Conservation (phyloP, 495 filamentous ascomycete species). For the Daldinia caldariorum region DNA sequence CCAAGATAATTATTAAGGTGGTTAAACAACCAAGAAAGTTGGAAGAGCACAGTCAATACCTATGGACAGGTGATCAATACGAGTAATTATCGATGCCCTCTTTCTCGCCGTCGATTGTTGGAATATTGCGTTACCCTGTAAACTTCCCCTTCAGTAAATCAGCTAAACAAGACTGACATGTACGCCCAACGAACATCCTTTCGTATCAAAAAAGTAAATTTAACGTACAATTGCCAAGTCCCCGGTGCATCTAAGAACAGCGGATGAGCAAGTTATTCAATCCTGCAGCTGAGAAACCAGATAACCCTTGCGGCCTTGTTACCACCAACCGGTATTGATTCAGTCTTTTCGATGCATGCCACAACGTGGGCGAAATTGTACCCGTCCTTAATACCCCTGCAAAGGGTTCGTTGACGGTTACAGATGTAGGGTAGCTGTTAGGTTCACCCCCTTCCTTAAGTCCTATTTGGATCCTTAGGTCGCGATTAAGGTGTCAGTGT, state of each 20-base stretch:
- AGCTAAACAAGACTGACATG: not conserved
- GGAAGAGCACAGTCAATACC: too few species aligned
- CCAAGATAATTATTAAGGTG: too few species aligned
- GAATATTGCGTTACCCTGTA: not conserved
- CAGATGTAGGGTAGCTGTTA: conserved; percentile 12
- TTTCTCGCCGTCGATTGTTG: not conserved
- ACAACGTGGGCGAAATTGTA: conserved; percentile 16
- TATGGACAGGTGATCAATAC: not conserved
- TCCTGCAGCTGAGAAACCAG: not conserved
- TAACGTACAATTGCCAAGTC: not conserved
- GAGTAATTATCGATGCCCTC: not conserved
- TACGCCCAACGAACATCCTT: not conserved
- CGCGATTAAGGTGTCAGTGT: not conserved
- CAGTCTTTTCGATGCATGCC: conserved; percentile 10
- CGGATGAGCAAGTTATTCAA: conserved; percentile 1
- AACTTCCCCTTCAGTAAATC: not conserved
- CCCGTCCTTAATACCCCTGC: conserved; percentile 22
- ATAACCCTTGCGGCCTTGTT: not conserved
- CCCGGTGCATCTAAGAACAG: not conserved
- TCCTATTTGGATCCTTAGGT: not conserved
- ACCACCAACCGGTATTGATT: conserved; percentile 18
- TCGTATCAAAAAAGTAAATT: not conserved
- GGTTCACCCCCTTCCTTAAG: conserved; percentile 16
- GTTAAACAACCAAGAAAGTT: too few species aligned
- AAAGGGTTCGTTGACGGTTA: conserved; percentile 1